A percentile compares a stretch with the other conserved stretches of the same genome.
These are phyloP conservation scores for Conoideocrella luteorostrata DNA, from an alignment of 2,329 filamentous ascomycete species.

Conservation along the genomic window DNA sequence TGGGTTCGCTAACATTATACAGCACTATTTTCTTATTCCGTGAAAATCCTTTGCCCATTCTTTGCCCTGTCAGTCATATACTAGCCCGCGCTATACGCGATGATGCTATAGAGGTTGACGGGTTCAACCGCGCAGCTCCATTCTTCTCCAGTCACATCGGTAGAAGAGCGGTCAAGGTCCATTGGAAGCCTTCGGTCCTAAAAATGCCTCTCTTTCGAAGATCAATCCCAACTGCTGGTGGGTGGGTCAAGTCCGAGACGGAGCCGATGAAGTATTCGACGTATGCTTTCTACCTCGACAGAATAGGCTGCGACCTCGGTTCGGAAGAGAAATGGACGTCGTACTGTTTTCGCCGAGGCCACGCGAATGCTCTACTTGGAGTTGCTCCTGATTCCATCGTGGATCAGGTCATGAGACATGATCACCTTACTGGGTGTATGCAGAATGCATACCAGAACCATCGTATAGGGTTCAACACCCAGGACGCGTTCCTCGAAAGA, in stretches of 20 bases:
- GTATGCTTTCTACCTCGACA: constrained; percentile 8
- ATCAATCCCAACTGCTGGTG: constrained; percentile 1
- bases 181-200: constrained; percentile 1
- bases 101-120: background rate
- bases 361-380: constrained; percentile 9
- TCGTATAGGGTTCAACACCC: constrained; percentile 7
- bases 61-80: background rate
- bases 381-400: constrained; percentile 7
- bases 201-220: constrained; percentile 8
- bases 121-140: background rate
- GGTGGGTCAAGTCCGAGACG: constrained; percentile 7
- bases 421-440: constrained; percentile 9
- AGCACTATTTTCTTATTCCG: background rate
- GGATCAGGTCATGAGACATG: constrained; percentile 9
- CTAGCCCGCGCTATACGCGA: background rate
- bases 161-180: background rate
- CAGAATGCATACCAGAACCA: constrained; percentile 7
- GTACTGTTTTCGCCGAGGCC: constrained; percentile 6
- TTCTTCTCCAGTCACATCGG: background rate
- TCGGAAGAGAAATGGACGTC: constrained; percentile 10
- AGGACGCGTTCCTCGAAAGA: constrained; percentile 9
- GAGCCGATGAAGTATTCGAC: constrained; percentile 10
- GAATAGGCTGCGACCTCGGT: constrained; percentile 7
- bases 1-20: background rate
- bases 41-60: background rate